Percentiles rank a stretch among this genome's conserved stretches.
Evolutionary conservation across 2,329 filamentous ascomycete species (phyloP).

Genomic region (Stachybotrys chartarum): DNA sequence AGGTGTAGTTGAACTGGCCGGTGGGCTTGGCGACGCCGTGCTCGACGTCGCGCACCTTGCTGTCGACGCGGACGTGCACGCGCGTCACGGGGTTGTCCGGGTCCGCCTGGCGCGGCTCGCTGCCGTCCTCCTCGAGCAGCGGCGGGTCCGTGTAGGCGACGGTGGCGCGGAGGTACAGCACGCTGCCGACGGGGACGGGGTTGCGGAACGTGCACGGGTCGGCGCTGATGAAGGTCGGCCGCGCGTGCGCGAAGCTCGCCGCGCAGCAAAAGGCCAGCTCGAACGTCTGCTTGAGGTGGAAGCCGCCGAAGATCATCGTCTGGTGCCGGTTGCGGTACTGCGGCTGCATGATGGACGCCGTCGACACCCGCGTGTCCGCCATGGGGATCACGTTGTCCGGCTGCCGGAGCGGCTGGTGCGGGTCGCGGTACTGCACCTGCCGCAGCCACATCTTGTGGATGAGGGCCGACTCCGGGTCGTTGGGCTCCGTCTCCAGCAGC

Average conservation of each 20-base stretch:
- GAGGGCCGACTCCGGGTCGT: slow-evolving; percentile 18
- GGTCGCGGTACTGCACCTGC: slow-evolving; percentile 19
- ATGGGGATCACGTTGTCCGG: slow-evolving; percentile 17
- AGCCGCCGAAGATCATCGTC: slow-evolving; percentile 22
- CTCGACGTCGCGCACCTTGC: slow-evolving; percentile 21
- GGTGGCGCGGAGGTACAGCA: slow-evolving; percentile 18
- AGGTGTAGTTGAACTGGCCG: slow-evolving; percentile 23
- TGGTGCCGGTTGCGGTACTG: slow-evolving; percentile 21
- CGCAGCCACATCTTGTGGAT: slow-evolving; percentile 21
- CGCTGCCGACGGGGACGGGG: slow-evolving; percentile 20
- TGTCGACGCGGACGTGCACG: slow-evolving; percentile 21
- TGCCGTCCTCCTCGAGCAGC: slow-evolving; percentile 18
- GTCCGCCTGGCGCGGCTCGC: slow-evolving; percentile 12
- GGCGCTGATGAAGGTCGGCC: slow-evolving; percentile 20
- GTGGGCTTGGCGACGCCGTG: slow-evolving; percentile 20
- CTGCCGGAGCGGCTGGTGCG: slow-evolving; percentile 16
- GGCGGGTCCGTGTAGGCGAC: slow-evolving; percentile 22
- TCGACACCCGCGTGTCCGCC: slow-evolving; percentile 17
- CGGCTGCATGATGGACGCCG: slow-evolving; percentile 21
- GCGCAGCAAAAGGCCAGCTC: slow-evolving; percentile 22
- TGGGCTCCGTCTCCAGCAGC: slow-evolving; percentile 17
- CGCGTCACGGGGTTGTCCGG: slow-evolving; percentile 15
- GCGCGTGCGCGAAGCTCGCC: slow-evolving; percentile 21
- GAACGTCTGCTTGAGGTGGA: slow-evolving; percentile 22
- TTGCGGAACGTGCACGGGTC: slow-evolving; percentile 22